These are phyloP conservation scores for Pseudevernia furfuracea DNA, from an alignment of 495 filamentous ascomycete species.

Conservation along the genomic window DNA sequence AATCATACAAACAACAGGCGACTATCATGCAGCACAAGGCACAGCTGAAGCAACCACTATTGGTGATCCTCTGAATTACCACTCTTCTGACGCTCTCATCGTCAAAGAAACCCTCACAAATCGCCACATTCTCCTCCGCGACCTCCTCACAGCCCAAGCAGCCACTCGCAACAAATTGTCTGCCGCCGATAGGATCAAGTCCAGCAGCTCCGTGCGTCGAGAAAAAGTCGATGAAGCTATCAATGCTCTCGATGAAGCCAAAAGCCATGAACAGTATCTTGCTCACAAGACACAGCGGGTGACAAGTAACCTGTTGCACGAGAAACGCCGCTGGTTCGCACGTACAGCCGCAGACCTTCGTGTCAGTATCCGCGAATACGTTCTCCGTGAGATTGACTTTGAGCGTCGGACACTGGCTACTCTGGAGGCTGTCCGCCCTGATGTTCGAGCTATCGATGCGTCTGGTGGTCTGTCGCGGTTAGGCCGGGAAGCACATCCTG, in stretches of 20 bases:
- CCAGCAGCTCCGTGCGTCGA: constrained; percentile 68
- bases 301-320: constrained; percentile 77
- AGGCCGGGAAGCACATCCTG: constrained; percentile 79
- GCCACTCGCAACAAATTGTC: constrained; percentile 65
- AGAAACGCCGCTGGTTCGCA: constrained; percentile 86
- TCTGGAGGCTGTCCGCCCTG: constrained; percentile 82
- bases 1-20: constrained; percentile 82
- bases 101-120: constrained; percentile 99
- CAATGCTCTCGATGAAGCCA: constrained; percentile 76
- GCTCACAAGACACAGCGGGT: constrained; percentile 77
- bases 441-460: constrained; percentile 86
- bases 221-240: constrained; percentile 98
- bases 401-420: constrained; percentile 89
- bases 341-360: constrained; percentile 76
- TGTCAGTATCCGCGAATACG: constrained; percentile 78
- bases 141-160: constrained; percentile 82
- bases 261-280: constrained; percentile 67
- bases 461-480: constrained; percentile 82
- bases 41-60: constrained; percentile 94
- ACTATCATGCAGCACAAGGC: constrained; percentile 94
- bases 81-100: constrained; percentile 92
- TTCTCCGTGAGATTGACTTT: constrained; percentile 88
- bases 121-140: constrained; percentile 94
- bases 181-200: constrained; percentile 82
- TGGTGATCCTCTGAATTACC: constrained; percentile 88